A percentile compares a stretch with the other conserved stretches of the same genome.
These are phyloP conservation scores for Cutaneotrichosporon daszewskae DNA, from an alignment of 1,284 basidiomycete species.

Conservation along the genomic window DNA sequence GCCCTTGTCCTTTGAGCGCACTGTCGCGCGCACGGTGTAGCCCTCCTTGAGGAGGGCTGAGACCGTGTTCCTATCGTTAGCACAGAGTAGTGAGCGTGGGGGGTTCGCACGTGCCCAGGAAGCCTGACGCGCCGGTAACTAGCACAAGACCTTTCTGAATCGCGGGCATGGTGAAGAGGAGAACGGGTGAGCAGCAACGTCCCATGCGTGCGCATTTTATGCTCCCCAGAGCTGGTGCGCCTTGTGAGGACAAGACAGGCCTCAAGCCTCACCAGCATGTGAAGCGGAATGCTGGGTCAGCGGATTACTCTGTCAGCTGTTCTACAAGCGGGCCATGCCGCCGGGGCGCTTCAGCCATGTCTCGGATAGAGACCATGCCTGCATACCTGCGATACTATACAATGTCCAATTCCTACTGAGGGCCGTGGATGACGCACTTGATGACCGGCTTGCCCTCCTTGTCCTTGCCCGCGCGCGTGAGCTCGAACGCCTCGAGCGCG, in stretches of 20 bases:
- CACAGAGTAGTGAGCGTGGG: neutral
- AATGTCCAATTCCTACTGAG: too few species aligned
- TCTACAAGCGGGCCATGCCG: too few species aligned
- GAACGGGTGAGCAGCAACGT: too few species aligned
- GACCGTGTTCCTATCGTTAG: slow-evolving; percentile 27
- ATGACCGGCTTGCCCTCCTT: slow-evolving; percentile 51
- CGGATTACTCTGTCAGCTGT: too few species aligned
- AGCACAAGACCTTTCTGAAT: slow-evolving; percentile 48
- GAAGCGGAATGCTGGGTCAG: too few species aligned
- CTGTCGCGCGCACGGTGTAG: slow-evolving; percentile 55
- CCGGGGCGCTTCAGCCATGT: too few species aligned
- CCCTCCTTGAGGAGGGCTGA: slow-evolving; percentile 32
- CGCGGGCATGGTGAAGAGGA: slow-evolving; percentile 49
- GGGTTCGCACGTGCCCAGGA: slow-evolving; percentile 45
- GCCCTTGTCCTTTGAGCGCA: slow-evolving; percentile 54
- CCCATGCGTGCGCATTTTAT: too few species aligned
- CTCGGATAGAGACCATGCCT: too few species aligned
- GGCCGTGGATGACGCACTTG: slow-evolving; percentile 46
- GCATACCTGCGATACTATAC: too few species aligned
- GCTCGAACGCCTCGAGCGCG: slow-evolving; percentile 53
- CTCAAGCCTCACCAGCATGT: too few species aligned
- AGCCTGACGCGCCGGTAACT: slow-evolving; percentile 49
- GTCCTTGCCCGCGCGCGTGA: slow-evolving; percentile 62
- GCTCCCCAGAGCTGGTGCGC: too few species aligned
- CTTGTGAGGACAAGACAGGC: too few species aligned